Evolutionary conservation across 257 asterid species (phyloP).

Genomic region (Solanum gracilifrons): DNA sequence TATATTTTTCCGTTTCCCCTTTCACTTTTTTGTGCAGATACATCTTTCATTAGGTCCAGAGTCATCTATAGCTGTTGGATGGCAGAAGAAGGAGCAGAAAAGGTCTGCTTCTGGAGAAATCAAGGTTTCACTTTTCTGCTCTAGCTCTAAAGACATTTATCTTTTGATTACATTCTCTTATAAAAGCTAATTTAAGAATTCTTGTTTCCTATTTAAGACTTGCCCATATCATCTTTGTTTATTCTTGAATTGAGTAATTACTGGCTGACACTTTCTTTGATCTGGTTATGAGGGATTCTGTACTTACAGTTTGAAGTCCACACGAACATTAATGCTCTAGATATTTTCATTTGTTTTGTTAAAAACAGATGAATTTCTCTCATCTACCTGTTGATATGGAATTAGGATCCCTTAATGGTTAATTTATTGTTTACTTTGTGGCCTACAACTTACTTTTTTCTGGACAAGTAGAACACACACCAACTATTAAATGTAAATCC

Average conservation of each 20-base stretch:
- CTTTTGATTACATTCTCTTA: background rate
- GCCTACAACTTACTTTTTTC: background rate
- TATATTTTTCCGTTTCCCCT: background rate
- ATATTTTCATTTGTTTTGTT: background rate
- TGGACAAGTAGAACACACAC: background rate
- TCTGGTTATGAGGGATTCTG: background rate
- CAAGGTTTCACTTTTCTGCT: constrained; percentile 44
- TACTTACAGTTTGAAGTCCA: background rate
- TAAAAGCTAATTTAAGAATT: background rate
- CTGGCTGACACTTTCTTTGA: background rate
- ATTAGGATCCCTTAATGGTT: background rate
- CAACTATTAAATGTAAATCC: background rate
- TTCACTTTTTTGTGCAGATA: constrained; percentile 45
- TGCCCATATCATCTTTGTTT: background rate
- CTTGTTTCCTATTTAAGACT: background rate
- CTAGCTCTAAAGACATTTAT: background rate
- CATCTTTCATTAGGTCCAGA: constrained; percentile 79
- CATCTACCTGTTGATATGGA: background rate
- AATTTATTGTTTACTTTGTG: background rate
- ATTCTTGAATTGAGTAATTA: background rate
- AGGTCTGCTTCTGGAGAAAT: constrained; percentile 79
- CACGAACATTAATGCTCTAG: background rate
- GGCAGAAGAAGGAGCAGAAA: constrained; percentile 75
- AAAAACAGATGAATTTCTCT: background rate
- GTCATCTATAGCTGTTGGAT: constrained; percentile 76